phyloP scores from a whole-genome alignment of 345 rosid genomes.

The Moricandia moricandioides region DNA sequence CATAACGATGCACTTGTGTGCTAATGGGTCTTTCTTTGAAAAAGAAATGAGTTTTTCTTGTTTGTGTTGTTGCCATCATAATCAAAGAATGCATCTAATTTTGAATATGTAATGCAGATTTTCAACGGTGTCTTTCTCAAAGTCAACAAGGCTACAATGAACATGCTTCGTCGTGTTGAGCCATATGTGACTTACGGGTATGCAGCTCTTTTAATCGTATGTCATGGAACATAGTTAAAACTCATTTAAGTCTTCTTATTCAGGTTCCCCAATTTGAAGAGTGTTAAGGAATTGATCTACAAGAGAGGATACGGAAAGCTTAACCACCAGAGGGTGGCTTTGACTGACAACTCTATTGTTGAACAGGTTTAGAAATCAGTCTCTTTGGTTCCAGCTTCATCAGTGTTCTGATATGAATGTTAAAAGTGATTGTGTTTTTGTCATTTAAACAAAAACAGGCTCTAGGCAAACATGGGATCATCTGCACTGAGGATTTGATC shows the following conservation, averaged over 20 bases:
- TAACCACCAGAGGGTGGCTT: slow-evolving; percentile 68
- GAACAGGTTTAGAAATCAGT: slow-evolving; percentile 56
- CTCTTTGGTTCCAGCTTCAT: not conserved
- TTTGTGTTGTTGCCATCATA: not conserved
- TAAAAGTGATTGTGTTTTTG: not conserved
- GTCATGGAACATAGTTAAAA: not conserved
- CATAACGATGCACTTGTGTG: not conserved
- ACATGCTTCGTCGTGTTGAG: slow-evolving; percentile 89
- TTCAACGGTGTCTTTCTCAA: slow-evolving; percentile 95
- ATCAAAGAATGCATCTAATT: not conserved
- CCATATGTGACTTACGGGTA: slow-evolving; percentile 96
- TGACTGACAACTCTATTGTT: slow-evolving; percentile 73
- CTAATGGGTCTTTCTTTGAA: not conserved
- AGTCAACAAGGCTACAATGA: slow-evolving; percentile 90
- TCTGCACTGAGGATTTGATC: slow-evolving; percentile 76
- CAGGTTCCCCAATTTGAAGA: slow-evolving; percentile 91
- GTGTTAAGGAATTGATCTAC: slow-evolving; percentile 80
- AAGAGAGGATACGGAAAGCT: slow-evolving; percentile 88
- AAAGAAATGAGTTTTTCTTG: not conserved
- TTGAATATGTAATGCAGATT: slow-evolving; percentile 43
- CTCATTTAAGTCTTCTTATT: not conserved
- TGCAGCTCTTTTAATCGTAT: not conserved
- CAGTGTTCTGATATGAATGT: not conserved
- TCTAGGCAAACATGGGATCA: slow-evolving; percentile 66
- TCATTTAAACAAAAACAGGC: slow-evolving; percentile 35